Evolutionary conservation across 768 basidiomycete species (phyloP).

Genomic region (Strobilomyces confusus): DNA sequence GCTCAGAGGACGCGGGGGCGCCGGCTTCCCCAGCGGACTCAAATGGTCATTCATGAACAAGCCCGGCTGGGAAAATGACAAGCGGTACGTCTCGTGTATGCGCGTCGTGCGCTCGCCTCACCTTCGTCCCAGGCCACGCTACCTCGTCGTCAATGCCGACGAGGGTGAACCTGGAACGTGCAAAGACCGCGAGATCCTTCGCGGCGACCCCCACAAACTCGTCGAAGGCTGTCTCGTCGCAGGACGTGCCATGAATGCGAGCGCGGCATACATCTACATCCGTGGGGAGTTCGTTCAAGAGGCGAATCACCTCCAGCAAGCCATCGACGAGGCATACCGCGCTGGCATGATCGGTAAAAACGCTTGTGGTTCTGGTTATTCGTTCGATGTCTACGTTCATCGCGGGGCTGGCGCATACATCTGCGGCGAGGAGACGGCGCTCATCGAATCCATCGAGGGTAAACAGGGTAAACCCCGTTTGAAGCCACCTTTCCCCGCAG

Average conservation of each 20-base stretch:
- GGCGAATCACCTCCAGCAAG: slow-evolving; percentile 89
- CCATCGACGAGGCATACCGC: slow-evolving; percentile 92
- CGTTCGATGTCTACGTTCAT: slow-evolving; percentile 98
- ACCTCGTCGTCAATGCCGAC: slow-evolving; percentile 96
- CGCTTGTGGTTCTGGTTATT: slow-evolving; percentile 87
- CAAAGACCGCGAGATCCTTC: slow-evolving; percentile 97
- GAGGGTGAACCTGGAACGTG: slow-evolving; percentile 99
- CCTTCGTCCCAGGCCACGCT: slow-evolving; percentile 67
- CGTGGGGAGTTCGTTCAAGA: slow-evolving; percentile 98
- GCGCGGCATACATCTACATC: slow-evolving; percentile 98
- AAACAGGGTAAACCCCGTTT: slow-evolving; percentile 98
- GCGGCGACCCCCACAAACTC: slow-evolving; percentile 97
- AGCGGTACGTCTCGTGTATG: slow-evolving; percentile 45
- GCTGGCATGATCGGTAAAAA: slow-evolving; percentile 85
- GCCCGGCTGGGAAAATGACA: slow-evolving; percentile 96
- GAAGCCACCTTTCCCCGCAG: slow-evolving; percentile 98
- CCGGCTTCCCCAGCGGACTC: slow-evolving; percentile 93
- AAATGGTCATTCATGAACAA: slow-evolving; percentile 99
- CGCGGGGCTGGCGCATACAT: slow-evolving; percentile 98
- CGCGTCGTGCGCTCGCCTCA: neutral
- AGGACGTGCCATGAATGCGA: slow-evolving; percentile 96
- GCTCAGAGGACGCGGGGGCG: slow-evolving; percentile 91
- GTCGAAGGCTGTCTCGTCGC: slow-evolving; percentile 97
- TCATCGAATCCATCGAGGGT: slow-evolving; percentile 95
- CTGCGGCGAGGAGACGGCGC: slow-evolving; percentile 96